Evolutionary conservation across 2,329 filamentous ascomycete genomes (phyloP).

Genomic region (Aureobasidium leucospermi): DNA sequence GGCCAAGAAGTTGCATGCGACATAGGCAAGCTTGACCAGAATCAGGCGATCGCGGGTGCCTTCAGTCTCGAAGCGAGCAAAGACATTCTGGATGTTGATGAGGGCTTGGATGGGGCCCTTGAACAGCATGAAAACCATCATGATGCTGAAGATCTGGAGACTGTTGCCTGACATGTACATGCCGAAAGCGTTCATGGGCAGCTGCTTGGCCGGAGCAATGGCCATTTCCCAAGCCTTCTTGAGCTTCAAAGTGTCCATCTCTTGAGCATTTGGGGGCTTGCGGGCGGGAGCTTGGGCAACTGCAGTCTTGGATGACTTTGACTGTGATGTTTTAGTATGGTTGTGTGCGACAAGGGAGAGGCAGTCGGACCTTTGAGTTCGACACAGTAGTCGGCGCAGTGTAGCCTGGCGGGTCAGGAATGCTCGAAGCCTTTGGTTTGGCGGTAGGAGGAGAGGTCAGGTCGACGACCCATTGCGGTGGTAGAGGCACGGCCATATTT

Average conservation of each 20-base stretch:
- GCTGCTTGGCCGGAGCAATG: slow-evolving; percentile 81
- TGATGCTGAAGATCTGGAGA: slow-evolving; percentile 97
- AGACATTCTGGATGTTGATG: slow-evolving; percentile 75
- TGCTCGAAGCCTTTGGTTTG: slow-evolving; percentile 58
- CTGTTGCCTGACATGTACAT: slow-evolving; percentile 99
- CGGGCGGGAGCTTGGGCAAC: slow-evolving; percentile 38
- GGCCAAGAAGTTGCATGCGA: slow-evolving; percentile 77
- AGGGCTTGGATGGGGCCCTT: slow-evolving; percentile 89
- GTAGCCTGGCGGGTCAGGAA: slow-evolving; percentile 84
- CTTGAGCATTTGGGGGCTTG: slow-evolving; percentile 64
- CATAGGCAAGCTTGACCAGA: slow-evolving; percentile 78
- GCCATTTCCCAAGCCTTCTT: slow-evolving; percentile 99
- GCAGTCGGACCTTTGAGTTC: slow-evolving; percentile 6
- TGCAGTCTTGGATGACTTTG: slow-evolving; percentile 17
- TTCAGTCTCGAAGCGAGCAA: slow-evolving; percentile 82
- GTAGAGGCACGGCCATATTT: slow-evolving; percentile 26
- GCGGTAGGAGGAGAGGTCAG: slow-evolving; percentile 62
- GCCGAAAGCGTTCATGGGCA: slow-evolving; percentile 98
- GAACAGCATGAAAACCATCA: slow-evolving; percentile 99
- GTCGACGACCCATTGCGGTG: slow-evolving; percentile 76
- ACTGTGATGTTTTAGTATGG: slow-evolving; percentile 16
- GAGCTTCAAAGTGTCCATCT: slow-evolving; percentile 92
- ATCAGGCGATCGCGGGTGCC: slow-evolving; percentile 66
- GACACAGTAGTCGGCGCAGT: slow-evolving; percentile 37
- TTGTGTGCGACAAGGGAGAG: background rate